Conservation (phyloP, 306 rosid genomes). For the Dalbergia cochinchinensis region DNA sequence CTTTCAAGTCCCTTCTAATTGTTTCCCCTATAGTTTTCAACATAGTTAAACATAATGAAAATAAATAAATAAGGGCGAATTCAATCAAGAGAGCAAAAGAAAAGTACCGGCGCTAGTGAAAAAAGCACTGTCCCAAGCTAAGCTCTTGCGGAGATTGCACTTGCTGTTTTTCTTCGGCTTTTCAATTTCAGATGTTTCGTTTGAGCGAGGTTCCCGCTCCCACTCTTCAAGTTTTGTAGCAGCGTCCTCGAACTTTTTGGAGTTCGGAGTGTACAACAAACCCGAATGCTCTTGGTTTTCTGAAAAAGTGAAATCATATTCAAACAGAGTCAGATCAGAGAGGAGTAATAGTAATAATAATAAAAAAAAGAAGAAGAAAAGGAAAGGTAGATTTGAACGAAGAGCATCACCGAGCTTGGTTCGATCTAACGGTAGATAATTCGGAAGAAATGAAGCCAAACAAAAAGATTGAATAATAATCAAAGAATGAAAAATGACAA, state of each 20-base stretch:
- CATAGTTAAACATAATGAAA: neutral
- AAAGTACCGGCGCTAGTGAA: slow-evolving; percentile 88
- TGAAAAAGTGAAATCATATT: slow-evolving; percentile 25
- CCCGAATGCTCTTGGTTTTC: slow-evolving; percentile 56
- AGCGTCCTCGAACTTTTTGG: slow-evolving; percentile 60
- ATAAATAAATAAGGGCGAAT: neutral
- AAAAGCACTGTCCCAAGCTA: slow-evolving; percentile 97
- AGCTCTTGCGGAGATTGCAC: slow-evolving; percentile 89
- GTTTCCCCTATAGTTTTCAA: too few relatives aligned
- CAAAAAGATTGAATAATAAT: neutral
- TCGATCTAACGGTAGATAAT: slow-evolving; percentile 1
- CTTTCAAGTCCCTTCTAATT: too few relatives aligned
- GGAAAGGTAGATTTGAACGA: neutral
- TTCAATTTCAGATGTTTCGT: slow-evolving; percentile 55
- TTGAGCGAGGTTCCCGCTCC: slow-evolving; percentile 60
- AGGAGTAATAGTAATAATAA: too few relatives aligned
- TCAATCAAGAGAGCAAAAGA: slow-evolving; percentile 1
- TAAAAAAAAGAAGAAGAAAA: too few relatives aligned
- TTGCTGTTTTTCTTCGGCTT: slow-evolving; percentile 62
- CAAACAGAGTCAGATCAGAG: neutral
- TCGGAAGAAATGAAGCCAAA: neutral
- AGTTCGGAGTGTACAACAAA: slow-evolving; percentile 53
- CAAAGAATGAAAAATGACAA: too few relatives aligned
- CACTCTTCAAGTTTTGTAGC: slow-evolving; percentile 52
- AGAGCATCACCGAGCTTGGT: neutral